phyloP scores from a whole-genome alignment of 2,329 filamentous ascomycete species.

The Thielaviopsis punctulata region DNA sequence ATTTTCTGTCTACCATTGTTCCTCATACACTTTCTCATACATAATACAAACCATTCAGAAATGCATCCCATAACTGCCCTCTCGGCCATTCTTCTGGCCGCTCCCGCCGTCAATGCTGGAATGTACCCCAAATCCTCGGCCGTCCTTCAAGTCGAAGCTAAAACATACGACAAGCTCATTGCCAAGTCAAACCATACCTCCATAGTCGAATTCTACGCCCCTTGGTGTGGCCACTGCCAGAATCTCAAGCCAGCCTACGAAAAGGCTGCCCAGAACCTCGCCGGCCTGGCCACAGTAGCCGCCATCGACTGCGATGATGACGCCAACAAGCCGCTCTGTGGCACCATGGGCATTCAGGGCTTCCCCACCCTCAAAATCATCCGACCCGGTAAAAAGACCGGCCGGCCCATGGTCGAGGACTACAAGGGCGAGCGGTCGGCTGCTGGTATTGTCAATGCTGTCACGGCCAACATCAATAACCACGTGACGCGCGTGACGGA shows the following conservation, averaged over 20 bases:
- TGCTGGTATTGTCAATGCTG: conserved; percentile 74
- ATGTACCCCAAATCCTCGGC: conserved; percentile 77
- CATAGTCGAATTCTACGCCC: conserved; percentile 77
- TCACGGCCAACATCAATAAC: conserved; percentile 79
- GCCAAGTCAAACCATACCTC: conserved; percentile 81
- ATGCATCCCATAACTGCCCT: conserved; percentile 39
- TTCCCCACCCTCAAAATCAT: conserved; percentile 95
- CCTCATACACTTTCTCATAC: background rate
- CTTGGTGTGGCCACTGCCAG: conserved; percentile 95
- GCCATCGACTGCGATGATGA: conserved; percentile 94
- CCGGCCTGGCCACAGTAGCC: conserved; percentile 86
- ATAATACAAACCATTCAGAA: conserved; percentile 12
- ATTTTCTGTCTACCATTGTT: conserved; percentile 2
- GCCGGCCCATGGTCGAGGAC: conserved; percentile 68
- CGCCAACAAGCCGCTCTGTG: conserved; percentile 74
- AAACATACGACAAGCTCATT: conserved; percentile 68
- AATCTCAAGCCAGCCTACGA: conserved; percentile 92
- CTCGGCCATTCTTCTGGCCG: conserved; percentile 45
- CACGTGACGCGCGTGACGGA: conserved; percentile 70
- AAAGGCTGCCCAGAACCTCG: conserved; percentile 74
- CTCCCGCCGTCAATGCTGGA: conserved; percentile 42
- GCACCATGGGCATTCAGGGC: conserved; percentile 71
- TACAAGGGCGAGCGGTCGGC: conserved; percentile 72
- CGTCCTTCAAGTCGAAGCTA: conserved; percentile 65
- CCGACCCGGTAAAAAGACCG: conserved; percentile 60